Evolutionary conservation across 2,329 filamentous ascomycete genomes (phyloP).

Genomic region (Botryotinia calthae): DNA sequence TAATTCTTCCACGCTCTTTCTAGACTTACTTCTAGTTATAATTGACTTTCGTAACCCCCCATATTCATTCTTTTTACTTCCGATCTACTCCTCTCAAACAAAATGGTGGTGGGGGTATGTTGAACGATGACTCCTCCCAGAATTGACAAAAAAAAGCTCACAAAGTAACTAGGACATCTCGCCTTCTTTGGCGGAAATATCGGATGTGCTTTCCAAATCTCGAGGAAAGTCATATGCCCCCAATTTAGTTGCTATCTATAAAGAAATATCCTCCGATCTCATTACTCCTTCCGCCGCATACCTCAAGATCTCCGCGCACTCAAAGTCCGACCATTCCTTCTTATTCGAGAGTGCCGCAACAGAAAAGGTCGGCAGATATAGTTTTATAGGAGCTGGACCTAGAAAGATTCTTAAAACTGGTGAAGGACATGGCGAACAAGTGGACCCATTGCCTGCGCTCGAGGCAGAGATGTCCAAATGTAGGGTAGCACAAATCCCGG

Average conservation of each 20-base stretch:
- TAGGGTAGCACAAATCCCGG: constrained; percentile 79
- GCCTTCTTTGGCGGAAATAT: constrained; percentile 60
- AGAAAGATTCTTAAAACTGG: constrained; percentile 84
- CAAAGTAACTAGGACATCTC: constrained; percentile 45
- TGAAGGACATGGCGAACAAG: constrained; percentile 77
- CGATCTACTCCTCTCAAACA: constrained; percentile 11
- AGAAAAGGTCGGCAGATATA: constrained; percentile 91
- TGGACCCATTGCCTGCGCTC: constrained; percentile 80
- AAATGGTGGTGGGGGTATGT: constrained; percentile 35
- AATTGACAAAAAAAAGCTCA: constrained; percentile 27
- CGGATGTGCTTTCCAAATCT: constrained; percentile 52
- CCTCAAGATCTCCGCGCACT: constrained; percentile 80
- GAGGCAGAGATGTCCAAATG: constrained; percentile 76
- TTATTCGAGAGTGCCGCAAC: constrained; percentile 94
- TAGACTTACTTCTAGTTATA: not conserved
- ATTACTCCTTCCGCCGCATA: constrained; percentile 95
- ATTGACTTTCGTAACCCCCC: not conserved
- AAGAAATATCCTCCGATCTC: constrained; percentile 85
- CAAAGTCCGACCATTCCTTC: constrained; percentile 77
- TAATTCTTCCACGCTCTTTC: not conserved
- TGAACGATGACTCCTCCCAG: constrained; percentile 27
- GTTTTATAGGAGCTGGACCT: constrained; percentile 82
- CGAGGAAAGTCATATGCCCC: constrained; percentile 53
- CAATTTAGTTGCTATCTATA: constrained; percentile 79
- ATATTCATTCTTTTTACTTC: not conserved